A percentile compares a stretch with the other conserved stretches of the same genome.
Conservation (phyloP, 495 filamentous ascomycete genomes). For the Neurospora sp. region DNA sequence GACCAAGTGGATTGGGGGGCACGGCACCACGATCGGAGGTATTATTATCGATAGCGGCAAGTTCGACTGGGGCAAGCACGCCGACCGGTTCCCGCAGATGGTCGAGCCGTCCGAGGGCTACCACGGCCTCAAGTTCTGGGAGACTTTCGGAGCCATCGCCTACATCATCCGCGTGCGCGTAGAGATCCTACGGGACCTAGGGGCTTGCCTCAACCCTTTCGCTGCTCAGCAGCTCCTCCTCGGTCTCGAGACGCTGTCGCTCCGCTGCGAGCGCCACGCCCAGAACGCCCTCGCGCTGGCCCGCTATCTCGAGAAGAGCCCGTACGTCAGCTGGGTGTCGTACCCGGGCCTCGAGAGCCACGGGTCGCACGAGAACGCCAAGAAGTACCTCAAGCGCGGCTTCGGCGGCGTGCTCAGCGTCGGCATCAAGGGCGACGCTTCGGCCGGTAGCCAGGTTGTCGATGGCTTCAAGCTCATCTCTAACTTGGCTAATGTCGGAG, state of each 20-base stretch:
- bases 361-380: slow-evolving; percentile 66
- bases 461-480: slow-evolving; percentile 93
- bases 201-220: slow-evolving; percentile 80
- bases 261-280: slow-evolving; percentile 82
- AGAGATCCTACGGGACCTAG: slow-evolving; percentile 82
- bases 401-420: slow-evolving; percentile 91
- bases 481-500: slow-evolving; percentile 72
- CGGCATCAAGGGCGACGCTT: slow-evolving; percentile 80
- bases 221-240: slow-evolving; percentile 89
- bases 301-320: slow-evolving; percentile 72
- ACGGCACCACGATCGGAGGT: slow-evolving; percentile 91
- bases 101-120: slow-evolving; percentile 87
- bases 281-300: slow-evolving; percentile 76
- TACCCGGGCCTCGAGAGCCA: slow-evolving; percentile 87
- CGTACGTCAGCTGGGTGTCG: slow-evolving; percentile 84
- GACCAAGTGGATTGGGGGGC: slow-evolving; percentile 98
- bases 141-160: slow-evolving; percentile 79
- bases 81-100: slow-evolving; percentile 84
- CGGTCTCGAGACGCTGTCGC: slow-evolving; percentile 80
- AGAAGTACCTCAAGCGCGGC: slow-evolving; percentile 81
- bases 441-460: slow-evolving; percentile 75
- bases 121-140: slow-evolving; percentile 95
- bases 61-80: slow-evolving; percentile 93
- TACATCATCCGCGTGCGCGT: slow-evolving; percentile 71
- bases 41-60: slow-evolving; percentile 87